A percentile compares a stretch with the other conserved stretches of the same genome.
These are phyloP conservation scores for Antarctomyces pellizariae DNA, from an alignment of 495 filamentous ascomycete genomes.

Conservation along the genomic window DNA sequence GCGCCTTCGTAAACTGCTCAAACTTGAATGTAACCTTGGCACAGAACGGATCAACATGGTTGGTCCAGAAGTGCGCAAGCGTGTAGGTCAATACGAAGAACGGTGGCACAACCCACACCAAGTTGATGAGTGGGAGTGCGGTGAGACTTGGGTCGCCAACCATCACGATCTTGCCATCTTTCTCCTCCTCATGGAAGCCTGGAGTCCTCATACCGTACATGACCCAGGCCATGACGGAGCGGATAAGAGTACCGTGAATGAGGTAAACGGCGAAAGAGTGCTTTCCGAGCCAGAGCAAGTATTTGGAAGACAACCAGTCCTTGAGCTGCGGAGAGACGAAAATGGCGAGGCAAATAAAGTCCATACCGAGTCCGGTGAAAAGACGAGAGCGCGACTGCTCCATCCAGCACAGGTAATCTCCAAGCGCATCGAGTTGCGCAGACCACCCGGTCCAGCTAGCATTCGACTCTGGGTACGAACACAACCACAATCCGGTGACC, in stretches of 20 bases:
- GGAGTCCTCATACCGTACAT: slow-evolving; percentile 34
- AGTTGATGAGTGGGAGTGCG: slow-evolving; percentile 16
- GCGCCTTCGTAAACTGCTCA: too few species aligned
- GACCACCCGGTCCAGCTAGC: slow-evolving; percentile 36
- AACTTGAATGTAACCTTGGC: slow-evolving; percentile 32
- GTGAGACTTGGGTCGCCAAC: slow-evolving; percentile 2
- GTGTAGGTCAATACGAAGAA: slow-evolving; percentile 36
- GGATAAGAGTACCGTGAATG: slow-evolving; percentile 38
- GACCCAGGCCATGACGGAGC: slow-evolving; percentile 38
- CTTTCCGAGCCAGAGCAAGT: slow-evolving; percentile 41
- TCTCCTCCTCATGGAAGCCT: slow-evolving; percentile 22
- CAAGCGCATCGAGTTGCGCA: slow-evolving; percentile 18
- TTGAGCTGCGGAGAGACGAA: slow-evolving; percentile 33
- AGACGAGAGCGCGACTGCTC: slow-evolving; percentile 30
- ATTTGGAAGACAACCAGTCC: slow-evolving; percentile 27
- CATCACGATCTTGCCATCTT: slow-evolving; percentile 12
- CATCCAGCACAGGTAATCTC: slow-evolving; percentile 29
- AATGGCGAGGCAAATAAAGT: slow-evolving; percentile 27
- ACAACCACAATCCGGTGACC: slow-evolving; percentile 27
- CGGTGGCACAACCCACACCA: slow-evolving; percentile 24
- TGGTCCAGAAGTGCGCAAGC: slow-evolving; percentile 37
- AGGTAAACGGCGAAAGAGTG: slow-evolving; percentile 48
- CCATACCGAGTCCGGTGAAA: slow-evolving; percentile 28
- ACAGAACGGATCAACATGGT: slow-evolving; percentile 40
- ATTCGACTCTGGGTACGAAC: slow-evolving; percentile 35